These are phyloP conservation scores for Penicillium tannophilum DNA, from an alignment of 495 filamentous ascomycete species.

Conservation along the genomic window DNA sequence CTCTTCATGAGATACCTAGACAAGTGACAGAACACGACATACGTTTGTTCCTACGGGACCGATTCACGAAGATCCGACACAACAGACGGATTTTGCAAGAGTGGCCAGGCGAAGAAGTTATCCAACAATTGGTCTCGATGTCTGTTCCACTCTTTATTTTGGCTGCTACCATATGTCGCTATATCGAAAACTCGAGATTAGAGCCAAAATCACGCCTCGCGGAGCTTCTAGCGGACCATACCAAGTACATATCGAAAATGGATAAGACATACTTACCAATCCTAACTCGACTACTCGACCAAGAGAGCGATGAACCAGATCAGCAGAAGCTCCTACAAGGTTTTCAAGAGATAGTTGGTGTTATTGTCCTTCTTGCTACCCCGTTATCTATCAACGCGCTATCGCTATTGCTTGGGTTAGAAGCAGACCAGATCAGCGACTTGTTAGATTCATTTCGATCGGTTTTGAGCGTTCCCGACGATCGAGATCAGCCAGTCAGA, in stretches of 20 bases:
- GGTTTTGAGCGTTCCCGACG: constrained; percentile 25
- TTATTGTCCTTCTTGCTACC: constrained; percentile 29
- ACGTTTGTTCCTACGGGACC: constrained; percentile 24
- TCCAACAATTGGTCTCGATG: constrained; percentile 20
- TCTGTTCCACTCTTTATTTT: constrained; percentile 36
- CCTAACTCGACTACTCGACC: constrained; percentile 23
- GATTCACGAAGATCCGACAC: constrained; percentile 16
- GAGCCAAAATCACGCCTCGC: constrained; percentile 18
- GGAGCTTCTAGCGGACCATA: constrained; percentile 22
- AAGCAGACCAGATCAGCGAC: constrained; percentile 12
- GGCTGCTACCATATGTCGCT: constrained; percentile 35
- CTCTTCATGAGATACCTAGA: constrained; percentile 30
- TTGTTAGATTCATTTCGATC: constrained; percentile 27
- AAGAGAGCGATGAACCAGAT: constrained; percentile 4
- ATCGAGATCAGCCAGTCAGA: constrained; percentile 20
- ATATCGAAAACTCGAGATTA: constrained; percentile 21
- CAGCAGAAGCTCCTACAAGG: constrained; percentile 18
- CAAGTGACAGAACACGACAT: constrained; percentile 34
- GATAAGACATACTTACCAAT: constrained; percentile 34
- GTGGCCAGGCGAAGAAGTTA: constrained; percentile 42
- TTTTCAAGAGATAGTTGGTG: constrained; percentile 30
- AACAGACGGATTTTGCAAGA: constrained; percentile 15
- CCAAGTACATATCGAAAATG: constrained; percentile 18
- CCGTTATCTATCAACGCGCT: constrained; percentile 27
- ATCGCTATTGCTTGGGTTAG: constrained; percentile 16